Base-by-base conservation (phyloP, 345 rosid genomes). In the Erucastrum elatum region DNA sequence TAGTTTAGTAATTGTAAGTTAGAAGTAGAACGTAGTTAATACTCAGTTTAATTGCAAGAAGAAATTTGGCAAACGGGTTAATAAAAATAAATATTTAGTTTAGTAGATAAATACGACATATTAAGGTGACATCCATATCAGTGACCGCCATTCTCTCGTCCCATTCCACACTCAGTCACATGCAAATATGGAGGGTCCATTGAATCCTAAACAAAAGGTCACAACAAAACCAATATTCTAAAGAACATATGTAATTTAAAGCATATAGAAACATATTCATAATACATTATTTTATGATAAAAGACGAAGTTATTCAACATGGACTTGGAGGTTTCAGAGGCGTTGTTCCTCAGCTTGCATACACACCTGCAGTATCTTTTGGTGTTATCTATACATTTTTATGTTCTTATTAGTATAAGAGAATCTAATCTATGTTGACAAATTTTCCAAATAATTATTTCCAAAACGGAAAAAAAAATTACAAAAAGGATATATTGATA, bases 181-280 rank as follows among this genome's bases (percentile, higher is more conserved):
- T 79, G 82, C 75, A 79, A 74, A 74, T 66, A 68, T 73, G 74
- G 82, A 79, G 82, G 82, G 82, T 79, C 82, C 82, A 79, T 79
- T 79, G 82, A 79, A 79, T 68, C 70, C 59, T 21, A 75, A 79
- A 68, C 75, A 79, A 73, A 79, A 79, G 75, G 78, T 74, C 75
- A 74, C 60, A 74, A 68, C 59, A 79, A 79, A 68, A 79, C 60
- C 39, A 74, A 61, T 79, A 79, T 74, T 74, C 65, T 73, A 72
- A 59, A 72, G 55, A 72, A 71, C 61, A 53, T 27, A 68, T 70
- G 72, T 69, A 39, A 35, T 68, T 37, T 69, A 49, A 60, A 79
- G 41, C 34, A 17, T 64, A 78, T 49, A 49, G 16, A 49, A 16
- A 65, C 66, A 46, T 3, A 41, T 2, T 46, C 41, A 39, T 21